Base-by-base conservation (phyloP, 805 yeast species). In the Candida adriatica region DNA sequence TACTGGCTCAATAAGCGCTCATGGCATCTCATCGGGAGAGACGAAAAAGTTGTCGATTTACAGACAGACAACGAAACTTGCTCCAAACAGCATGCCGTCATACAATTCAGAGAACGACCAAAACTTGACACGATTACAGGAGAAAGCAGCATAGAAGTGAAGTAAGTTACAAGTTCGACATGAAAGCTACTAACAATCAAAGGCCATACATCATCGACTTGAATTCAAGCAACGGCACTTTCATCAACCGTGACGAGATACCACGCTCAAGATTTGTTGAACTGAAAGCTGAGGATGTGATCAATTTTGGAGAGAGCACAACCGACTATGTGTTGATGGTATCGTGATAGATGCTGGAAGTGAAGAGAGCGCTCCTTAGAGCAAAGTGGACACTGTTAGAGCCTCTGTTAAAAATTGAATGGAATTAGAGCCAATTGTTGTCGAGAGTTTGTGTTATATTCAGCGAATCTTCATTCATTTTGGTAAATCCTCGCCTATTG, bases 31-130 rank as follows among this genome's bases (percentile, higher is more conserved):
- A 39, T 66, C 6, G 73, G 73, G 0, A 43, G 70, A 22, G 59
- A 51, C 23, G 43, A 32, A 6, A 44, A 47, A 17, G 45, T 64
- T 1, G 64, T 59, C 11, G 66, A 66, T 39, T 51, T 66, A 3
- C 40, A 43, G 17, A 50, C 64, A 2, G 55, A 55, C 6, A 56
- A 59, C 28, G 56, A 51, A 17, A 48, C 59, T 1, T 60, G 66
- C 31, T 64, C 70, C 0, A 61, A 61, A 29, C 72, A 69, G 41
- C 75, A 70, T 42, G 72, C 73, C 14, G 74, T 56, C 1, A 51
- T 70, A 6, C 75, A 69, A 38, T 68, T 63, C 39, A 48, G 69
- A 18, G 29, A 43, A n/a, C 39, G 38, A 11, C 31, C 38, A 6
- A 19, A 22, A 3, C 25, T 14, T 6, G 30, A 30, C 17, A 10